Conservation (phyloP, 345 rosid species). For the Citrus hindsii region DNA sequence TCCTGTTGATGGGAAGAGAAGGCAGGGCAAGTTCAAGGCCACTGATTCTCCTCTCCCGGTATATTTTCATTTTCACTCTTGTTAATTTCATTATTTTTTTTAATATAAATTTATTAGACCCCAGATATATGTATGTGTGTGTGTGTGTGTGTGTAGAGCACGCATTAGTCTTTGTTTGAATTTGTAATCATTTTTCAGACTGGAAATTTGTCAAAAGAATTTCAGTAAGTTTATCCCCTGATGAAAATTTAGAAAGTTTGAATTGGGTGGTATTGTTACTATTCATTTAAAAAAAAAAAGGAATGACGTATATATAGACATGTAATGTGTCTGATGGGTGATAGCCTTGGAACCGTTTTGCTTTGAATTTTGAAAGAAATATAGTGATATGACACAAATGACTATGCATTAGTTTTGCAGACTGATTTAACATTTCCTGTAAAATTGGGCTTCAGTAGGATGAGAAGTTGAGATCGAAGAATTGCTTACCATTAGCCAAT, state of each 20-base stretch:
- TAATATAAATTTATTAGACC: not conserved
- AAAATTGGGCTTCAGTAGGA: not conserved
- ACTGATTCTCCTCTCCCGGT: not conserved
- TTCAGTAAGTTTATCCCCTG: not conserved
- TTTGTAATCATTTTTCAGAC: not conserved
- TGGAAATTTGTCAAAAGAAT: not conserved
- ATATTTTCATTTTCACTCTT: not conserved
- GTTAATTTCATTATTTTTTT: too few relatives aligned
- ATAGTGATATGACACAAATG: too few relatives aligned
- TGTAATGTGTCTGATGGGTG: not conserved
- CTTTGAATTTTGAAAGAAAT: not conserved
- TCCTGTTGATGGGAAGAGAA: constrained; percentile 82
- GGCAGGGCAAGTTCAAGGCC: constrained; percentile 84
- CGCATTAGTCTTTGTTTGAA: not conserved
- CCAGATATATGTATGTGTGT: too few relatives aligned
- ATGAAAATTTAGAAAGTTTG: not conserved
- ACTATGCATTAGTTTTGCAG: not conserved
- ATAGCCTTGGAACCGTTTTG: not conserved
- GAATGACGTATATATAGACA: not conserved
- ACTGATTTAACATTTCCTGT: not conserved
- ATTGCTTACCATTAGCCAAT: not conserved
- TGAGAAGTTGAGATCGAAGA: not conserved
- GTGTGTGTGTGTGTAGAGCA: too few relatives aligned
- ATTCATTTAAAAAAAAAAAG: not conserved
- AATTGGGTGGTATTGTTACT: not conserved